Base-by-base conservation (phyloP, 768 basidiomycete species). In the Pluteus cervinus region DNA sequence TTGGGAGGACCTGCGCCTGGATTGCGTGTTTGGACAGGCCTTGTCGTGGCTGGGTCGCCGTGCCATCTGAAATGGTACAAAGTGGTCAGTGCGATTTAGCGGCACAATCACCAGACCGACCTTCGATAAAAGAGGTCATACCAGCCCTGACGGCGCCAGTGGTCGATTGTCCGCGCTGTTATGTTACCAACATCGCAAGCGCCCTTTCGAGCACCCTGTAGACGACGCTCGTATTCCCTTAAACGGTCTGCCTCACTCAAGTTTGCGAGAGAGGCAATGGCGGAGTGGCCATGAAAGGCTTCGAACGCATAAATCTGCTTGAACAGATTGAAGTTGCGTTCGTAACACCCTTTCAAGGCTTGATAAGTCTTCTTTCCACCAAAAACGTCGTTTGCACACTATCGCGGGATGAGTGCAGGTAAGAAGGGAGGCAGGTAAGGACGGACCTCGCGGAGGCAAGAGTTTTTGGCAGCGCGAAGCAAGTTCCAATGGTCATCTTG, bases 251-350 rank as follows among this genome's bases (percentile, higher is more conserved):
- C 71, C 48, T 85, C 81, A 41, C 65, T 61, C 24, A 73, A 58
- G 7, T 62, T 46, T 29, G 55, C 58, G 8, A 78, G 53, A 22
- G 62, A 62, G 36, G 58, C 51, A 43, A 48, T 47, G 25, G 56
- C 57, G 28, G 57, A 44, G 46, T 68, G 58, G 25, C 58, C 50
- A 38, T 73, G 58, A 42, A 67, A 81, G 9, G 58, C 60, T 53
- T 88, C 82, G 44, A 84, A 83, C 5, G 75, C 69, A 50, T 81
- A 81, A 25, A 88, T 83, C 55, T 87, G 84, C 57, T 83, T 86
- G 71, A 86, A 88, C 11, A 86, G 61, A 47, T 86, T 86, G 47
- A 88, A 84, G 47, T 86, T 87, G 50, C 85, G 82, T 53, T 88
- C 84, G 45, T 85, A 88, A 50, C 85, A 87, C 15, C 85, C 84